A percentile compares a stretch with the other conserved stretches of the same genome.
Conservation (phyloP, 306 rosid species). For the Cucumis melo region DNA sequence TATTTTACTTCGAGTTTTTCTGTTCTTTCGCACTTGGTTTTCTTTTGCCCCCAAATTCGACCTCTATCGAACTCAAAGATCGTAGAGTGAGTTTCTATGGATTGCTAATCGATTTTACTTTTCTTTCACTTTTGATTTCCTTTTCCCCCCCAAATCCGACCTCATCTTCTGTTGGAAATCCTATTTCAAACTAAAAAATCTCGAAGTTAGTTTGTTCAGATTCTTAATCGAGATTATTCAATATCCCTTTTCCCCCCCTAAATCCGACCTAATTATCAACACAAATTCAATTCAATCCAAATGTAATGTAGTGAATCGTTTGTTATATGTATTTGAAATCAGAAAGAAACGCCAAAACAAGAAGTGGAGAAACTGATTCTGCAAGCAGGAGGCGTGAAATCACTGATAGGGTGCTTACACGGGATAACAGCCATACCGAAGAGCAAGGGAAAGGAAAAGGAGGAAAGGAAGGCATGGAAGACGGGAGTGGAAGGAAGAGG, state of each 20-base stretch:
- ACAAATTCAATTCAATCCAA: background rate
- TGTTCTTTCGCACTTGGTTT: background rate
- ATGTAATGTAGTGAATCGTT: background rate
- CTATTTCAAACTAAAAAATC: too few species aligned
- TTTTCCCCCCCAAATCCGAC: background rate
- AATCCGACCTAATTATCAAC: background rate
- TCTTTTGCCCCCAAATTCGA: background rate
- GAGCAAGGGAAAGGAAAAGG: conserved; percentile 18
- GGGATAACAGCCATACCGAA: conserved; percentile 40
- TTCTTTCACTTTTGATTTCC: too few species aligned
- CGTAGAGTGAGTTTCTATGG: conserved; percentile 35
- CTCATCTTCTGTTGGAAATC: too few species aligned
- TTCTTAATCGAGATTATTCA: too few species aligned
- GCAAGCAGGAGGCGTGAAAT: conserved; percentile 52
- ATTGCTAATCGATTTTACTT: too few species aligned
- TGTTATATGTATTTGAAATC: background rate
- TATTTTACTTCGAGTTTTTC: background rate
- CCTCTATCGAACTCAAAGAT: conserved; percentile 63
- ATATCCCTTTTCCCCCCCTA: background rate
- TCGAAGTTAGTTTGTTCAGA: too few species aligned
- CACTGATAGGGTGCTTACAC: conserved; percentile 59
- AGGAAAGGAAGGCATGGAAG: conserved; percentile 6
- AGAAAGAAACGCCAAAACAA: conserved; percentile 52
- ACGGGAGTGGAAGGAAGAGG: conserved; percentile 7
- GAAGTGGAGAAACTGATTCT: conserved; percentile 69